These are phyloP conservation scores for Alternaria ethzedia DNA, from an alignment of 2,329 filamentous ascomycete genomes.

Conservation along the genomic window DNA sequence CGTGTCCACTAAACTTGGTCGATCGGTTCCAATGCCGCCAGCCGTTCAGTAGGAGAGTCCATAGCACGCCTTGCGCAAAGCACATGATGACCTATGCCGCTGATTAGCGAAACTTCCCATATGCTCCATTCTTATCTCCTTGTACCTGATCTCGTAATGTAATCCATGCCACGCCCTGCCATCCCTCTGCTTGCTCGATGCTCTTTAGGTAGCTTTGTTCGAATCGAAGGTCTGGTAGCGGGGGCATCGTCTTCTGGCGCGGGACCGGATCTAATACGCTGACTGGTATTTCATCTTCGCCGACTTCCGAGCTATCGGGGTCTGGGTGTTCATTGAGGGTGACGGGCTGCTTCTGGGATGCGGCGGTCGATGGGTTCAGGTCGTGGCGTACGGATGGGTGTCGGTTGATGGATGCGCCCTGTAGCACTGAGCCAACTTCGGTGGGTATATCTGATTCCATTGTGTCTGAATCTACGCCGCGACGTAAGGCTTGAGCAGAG, in stretches of 20 bases:
- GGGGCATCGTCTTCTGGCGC: conserved; percentile 69
- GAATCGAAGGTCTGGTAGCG: conserved; percentile 82
- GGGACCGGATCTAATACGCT: conserved; percentile 65
- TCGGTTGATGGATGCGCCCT: conserved; percentile 78
- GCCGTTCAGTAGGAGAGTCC: conserved; percentile 81
- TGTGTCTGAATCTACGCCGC: not conserved
- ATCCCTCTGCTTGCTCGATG: conserved; percentile 78
- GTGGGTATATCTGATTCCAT: conserved; percentile 66
- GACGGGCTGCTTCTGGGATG: conserved; percentile 70
- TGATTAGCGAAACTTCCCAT: not conserved
- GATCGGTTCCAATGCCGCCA: conserved; percentile 91
- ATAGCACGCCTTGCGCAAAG: conserved; percentile 84
- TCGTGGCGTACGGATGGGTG: conserved; percentile 76
- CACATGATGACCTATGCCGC: conserved; percentile 76
- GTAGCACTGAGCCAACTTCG: conserved; percentile 78
- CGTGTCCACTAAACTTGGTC: conserved; percentile 76
- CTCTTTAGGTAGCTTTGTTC: conserved; percentile 98
- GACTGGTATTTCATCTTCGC: conserved; percentile 72
- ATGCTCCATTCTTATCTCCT: not conserved
- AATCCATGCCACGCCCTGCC: conserved; percentile 81
- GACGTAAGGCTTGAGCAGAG: not conserved
- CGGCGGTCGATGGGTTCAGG: conserved; percentile 78
- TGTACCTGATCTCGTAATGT: conserved; percentile 86
- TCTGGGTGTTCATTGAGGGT: conserved; percentile 46
- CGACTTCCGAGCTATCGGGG: conserved; percentile 56